Base-by-base conservation (phyloP, 192 early-diverging fungal genomes). In the Backusella parvicylindrica region DNA sequence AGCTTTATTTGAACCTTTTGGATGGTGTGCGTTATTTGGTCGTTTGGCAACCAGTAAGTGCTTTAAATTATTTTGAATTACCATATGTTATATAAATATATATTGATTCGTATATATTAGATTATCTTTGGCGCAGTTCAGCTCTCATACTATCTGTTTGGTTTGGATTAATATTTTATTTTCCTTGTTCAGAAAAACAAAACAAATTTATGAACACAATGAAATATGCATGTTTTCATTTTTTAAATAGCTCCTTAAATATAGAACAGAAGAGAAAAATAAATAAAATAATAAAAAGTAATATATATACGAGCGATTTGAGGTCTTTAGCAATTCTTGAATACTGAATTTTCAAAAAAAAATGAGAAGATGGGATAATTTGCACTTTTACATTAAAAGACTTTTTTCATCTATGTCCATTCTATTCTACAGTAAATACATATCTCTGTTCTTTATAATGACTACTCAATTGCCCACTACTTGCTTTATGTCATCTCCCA, bases 1-100 rank as follows among this genome's bases (percentile, higher is more conserved):
- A 89, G 63, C 79, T 89, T 18, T 89, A 89, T 47, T 74, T 89
- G 16, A 89, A 86, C 65, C 75, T 89, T 11, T 68, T 89, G 68
- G 88, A 89, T 74, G 88, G 86, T 38, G 84, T 89, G 0, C 78
- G 88, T 77, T 89, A 85, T 50, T 40, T 81, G 12, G 85, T 87
- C 43, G 86, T 87, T 30, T 87, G 86, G 86, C 86, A 87, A 63
- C 86, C 86, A 9, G 85, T 86, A 70, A 84, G 81, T 69, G 38
- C 2, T 18, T 43, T 31, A 35, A 64, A 53, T 18, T 23, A n/a
- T 67, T 12, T 35, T 3, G 1, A n/a, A 38, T 18, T 6, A 5
- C 41, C 38, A 63, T 56, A 31, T 4, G 26, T 16, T 41, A 33
- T 0, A 47, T 31, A 16, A 49, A 38, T 56, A 47, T 31, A 16